phyloP scores from a whole-genome alignment of 2,329 filamentous ascomycete genomes.

The Xylaria sp. region DNA sequence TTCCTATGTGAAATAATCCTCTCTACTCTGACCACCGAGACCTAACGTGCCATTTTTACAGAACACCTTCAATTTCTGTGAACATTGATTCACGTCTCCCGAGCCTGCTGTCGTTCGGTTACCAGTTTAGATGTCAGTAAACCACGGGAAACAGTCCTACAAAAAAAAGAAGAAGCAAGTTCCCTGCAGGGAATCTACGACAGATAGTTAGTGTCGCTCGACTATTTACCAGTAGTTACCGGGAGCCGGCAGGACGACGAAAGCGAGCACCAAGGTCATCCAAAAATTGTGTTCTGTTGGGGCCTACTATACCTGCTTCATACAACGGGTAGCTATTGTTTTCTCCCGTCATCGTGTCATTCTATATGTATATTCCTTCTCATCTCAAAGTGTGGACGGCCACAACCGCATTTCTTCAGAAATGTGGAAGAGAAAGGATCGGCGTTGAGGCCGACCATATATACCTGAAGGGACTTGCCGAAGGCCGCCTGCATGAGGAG shows the following conservation, averaged over 20 bases:
- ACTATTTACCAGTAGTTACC: too few species aligned
- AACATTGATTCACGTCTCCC: conserved; percentile 10
- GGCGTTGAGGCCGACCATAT: too few species aligned
- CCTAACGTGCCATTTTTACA: neutral
- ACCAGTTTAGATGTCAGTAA: neutral
- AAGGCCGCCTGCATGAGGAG: too few species aligned
- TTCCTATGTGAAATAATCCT: neutral
- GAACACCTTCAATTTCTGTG: conserved; percentile 23
- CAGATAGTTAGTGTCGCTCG: too few species aligned
- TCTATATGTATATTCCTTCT: neutral
- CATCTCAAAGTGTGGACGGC: too few species aligned
- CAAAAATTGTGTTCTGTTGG: too few species aligned
- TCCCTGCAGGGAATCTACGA: neutral
- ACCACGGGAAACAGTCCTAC: neutral
- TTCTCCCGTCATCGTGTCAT: neutral
- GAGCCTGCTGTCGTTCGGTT: neutral
- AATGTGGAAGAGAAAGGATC: too few species aligned
- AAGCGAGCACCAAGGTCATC: too few species aligned
- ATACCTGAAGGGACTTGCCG: too few species aligned
- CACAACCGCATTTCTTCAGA: too few species aligned
- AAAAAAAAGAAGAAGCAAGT: neutral
- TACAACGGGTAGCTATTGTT: neutral
- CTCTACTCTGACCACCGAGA: neutral
- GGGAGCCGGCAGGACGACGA: too few species aligned
- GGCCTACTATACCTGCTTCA: too few species aligned